A percentile compares a stretch with the other conserved stretches of the same genome.
These are phyloP conservation scores for Periconia digitata DNA, from an alignment of 2,329 filamentous ascomycete genomes.

Conservation along the genomic window DNA sequence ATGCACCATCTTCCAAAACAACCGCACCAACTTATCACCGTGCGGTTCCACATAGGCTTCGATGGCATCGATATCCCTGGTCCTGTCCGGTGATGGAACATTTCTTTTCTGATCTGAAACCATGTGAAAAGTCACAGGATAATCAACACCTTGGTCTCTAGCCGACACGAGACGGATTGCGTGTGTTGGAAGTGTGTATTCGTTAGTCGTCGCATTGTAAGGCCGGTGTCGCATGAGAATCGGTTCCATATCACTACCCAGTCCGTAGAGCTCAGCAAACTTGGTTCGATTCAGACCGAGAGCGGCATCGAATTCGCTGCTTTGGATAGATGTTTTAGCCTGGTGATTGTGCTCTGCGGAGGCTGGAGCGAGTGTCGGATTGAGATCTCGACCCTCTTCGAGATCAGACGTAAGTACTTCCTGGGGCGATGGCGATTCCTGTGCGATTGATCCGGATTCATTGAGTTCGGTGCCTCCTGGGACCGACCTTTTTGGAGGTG, in stretches of 20 bases:
- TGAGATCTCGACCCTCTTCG: neutral
- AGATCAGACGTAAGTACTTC: neutral
- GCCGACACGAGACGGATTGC: conserved; percentile 12
- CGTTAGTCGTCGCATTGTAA: conserved; percentile 7
- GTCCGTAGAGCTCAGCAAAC: conserved; percentile 13
- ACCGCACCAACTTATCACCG: neutral
- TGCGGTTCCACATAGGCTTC: conserved; percentile 1
- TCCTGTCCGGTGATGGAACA: neutral
- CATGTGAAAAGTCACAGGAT: conserved; percentile 14
- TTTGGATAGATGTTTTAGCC: neutral
- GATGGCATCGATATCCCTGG: neutral
- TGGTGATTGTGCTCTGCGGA: neutral
- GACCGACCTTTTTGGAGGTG: neutral
- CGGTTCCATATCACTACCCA: conserved; percentile 15
- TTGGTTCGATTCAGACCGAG: conserved; percentile 7
- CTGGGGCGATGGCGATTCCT: conserved; percentile 1
- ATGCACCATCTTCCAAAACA: conserved; percentile 2
- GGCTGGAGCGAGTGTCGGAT: neutral
- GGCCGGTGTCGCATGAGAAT: conserved; percentile 16
- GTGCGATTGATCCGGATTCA: neutral
- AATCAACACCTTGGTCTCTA: conserved; percentile 12
- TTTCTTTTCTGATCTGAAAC: neutral
- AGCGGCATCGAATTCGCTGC: neutral
- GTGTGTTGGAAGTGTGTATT: conserved; percentile 13
- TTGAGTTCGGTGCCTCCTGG: neutral